Evolutionary conservation across 306 rosid species (phyloP), one percentile per base, ranked within the genome.

Genomic region (Gynostemma pentaphyllum): DNA sequence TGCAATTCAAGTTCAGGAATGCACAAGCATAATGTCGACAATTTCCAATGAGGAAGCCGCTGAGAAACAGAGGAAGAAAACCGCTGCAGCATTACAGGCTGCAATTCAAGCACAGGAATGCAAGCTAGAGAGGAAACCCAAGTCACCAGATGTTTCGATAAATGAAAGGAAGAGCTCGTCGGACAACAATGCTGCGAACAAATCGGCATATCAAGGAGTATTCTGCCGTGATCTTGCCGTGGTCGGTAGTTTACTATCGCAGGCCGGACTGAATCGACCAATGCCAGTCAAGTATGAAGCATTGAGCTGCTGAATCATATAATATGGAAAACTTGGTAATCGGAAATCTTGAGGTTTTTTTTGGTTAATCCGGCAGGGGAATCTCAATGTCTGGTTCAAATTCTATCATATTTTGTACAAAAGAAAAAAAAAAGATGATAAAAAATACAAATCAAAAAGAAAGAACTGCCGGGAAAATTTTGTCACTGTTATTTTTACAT

Each of bases 221-320:
- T 94, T 94, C 66, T 94, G 97, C 83, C 81, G 99, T 5, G 99
- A 94, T 47, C 56, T 94, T 16, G 75, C 97, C 0, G 87, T 64
- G 41, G 99, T 94, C 7, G 99, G 99, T 34, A 86, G 42, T 74
- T 36, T 94, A 76, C 82, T 94, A 4, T 78, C 97, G 1, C 95
- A 83, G 66, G 95, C 52, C 21, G 89, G 95, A 26, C 78, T 84
- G 49, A 88, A 88, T 70, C 81, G 88, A 26, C 90, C 96, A 14
- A 75, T 94, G 62, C 82, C 88, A 15, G 78, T 94, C 36, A 94
- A 94, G 76, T 94, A 84, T 34, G 99, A 94, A 70, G 97, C 94
- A 0, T 66, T 94, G 68, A 94, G 90, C 83, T 94, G 97, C 77
- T 92, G 55, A 37, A 61, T 62, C 26, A n/a, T 39, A 5, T 26